These are phyloP conservation scores for Populus deltoides DNA, from an alignment of 345 rosid species.

Conservation along the genomic window DNA sequence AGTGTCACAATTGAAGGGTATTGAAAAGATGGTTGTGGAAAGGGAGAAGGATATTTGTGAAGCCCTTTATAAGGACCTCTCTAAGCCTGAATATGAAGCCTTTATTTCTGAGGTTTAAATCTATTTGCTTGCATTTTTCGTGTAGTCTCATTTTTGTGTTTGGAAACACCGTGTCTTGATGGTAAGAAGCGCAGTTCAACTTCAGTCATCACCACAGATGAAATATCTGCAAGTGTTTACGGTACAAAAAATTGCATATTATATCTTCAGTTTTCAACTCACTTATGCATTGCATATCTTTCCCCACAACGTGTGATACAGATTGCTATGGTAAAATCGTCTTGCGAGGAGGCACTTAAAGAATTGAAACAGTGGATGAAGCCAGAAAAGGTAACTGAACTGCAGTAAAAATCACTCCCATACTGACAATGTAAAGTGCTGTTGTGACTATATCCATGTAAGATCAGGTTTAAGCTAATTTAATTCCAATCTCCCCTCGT, in stretches of 20 bases:
- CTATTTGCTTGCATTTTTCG: not conserved
- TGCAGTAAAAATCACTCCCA: not conserved
- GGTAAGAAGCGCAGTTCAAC: not conserved
- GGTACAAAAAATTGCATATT: not conserved
- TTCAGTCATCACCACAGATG: not conserved
- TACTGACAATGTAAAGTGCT: not conserved
- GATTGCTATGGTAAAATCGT: constrained; percentile 54
- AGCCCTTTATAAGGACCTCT: constrained; percentile 67
- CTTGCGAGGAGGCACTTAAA: constrained; percentile 56
- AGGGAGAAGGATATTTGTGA: constrained; percentile 50
- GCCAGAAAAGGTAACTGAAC: constrained; percentile 60
- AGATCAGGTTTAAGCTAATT: not conserved
- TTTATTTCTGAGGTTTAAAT: constrained; percentile 61
- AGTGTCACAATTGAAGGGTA: constrained; percentile 54
- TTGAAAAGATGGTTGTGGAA: constrained; percentile 62
- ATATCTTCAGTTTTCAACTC: not conserved
- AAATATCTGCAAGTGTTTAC: not conserved
- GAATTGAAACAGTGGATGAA: constrained; percentile 75
- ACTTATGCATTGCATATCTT: not conserved
- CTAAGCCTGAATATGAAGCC: constrained; percentile 64
- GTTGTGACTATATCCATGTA: too few relatives aligned
- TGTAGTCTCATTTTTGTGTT: not conserved
- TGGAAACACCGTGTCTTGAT: not conserved
- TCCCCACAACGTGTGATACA: constrained; percentile 26
- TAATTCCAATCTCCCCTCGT: not conserved